Evolutionary conservation across 2,329 filamentous ascomycete genomes (phyloP).

Genomic region (Ilyonectria destructans): DNA sequence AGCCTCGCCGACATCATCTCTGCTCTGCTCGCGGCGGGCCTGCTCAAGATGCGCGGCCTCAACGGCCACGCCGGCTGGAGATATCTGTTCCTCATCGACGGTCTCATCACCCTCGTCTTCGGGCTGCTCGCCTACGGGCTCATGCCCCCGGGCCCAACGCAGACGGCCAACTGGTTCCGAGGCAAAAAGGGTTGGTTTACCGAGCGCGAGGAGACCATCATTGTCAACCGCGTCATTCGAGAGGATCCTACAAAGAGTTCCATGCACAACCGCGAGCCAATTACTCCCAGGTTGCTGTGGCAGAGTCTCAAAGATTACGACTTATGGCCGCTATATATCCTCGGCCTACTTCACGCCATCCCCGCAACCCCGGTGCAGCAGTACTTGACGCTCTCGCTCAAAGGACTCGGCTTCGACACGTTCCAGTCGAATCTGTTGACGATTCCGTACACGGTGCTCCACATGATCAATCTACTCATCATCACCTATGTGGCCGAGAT

Average conservation of each 20-base stretch:
- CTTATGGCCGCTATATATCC: conserved; percentile 65
- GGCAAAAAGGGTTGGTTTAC: conserved; percentile 73
- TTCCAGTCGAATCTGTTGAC: conserved; percentile 76
- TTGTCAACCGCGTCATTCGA: conserved; percentile 72
- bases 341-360: conserved; percentile 61
- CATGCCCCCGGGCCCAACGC: conserved; percentile 62
- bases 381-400: conserved; percentile 74
- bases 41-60: conserved; percentile 60
- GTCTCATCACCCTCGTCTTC: conserved; percentile 61
- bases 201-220: conserved; percentile 72
- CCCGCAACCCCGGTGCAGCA: conserved; percentile 64
- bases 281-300: conserved; percentile 67
- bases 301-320: conserved; percentile 68
- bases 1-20: conserved; percentile 58
- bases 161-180: conserved; percentile 31
- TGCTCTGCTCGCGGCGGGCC: conserved; percentile 57
- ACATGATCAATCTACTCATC: conserved; percentile 56
- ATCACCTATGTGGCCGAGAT: conserved; percentile 56
- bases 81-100: conserved; percentile 72
- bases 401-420: conserved; percentile 71
- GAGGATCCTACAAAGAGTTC: conserved; percentile 74
- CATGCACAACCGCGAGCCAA: conserved; percentile 74
- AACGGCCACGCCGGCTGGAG: conserved; percentile 57
- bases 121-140: conserved; percentile 69
- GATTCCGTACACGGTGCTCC: conserved; percentile 69